Base-by-base conservation (phyloP, 2,329 filamentous ascomycete species). In the Talaromyces sp. region DNA sequence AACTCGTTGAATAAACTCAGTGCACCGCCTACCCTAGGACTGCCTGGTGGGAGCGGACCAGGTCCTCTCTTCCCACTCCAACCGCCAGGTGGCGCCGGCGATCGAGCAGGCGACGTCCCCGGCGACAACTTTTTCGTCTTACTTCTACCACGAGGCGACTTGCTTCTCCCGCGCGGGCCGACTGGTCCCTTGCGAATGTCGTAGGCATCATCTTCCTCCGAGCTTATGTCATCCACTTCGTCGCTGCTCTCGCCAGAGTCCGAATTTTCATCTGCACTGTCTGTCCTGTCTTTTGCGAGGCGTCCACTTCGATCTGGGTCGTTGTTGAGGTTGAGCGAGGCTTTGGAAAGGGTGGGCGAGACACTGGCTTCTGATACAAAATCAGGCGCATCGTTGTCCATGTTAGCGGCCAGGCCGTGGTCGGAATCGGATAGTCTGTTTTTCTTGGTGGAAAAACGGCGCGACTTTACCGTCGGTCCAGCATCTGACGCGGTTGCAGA, bases 1-100 rank as follows among this genome's bases (percentile, higher is more conserved):
- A 88, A 88, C 6, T 89, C 89, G 42, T 88, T 89, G 60, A 93
- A 77, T 62, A 92, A 74, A 69, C 87, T 91, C 71, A 81, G 78
- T 0, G 83, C 79, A 31, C 69, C 68, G 80, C 80, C 63, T 77
- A 76, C 66, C 75, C 52, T 37, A 6, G 63, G 60, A 62, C 63
- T 62, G 23, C 58, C 56, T 5, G 48, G 50, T 25, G 63, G 63
- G 9, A 54, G 48, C n/a, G 63, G 63, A 11, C 63, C 63, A 16
- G 63, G 63, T 67, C 73, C 72, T 65, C 66, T 56, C 48, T 62
- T 63, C 70, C 72, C 68, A 40, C 75, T 77, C 48, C 69, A 67
- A 62, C 76, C 73, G 35, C 75, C 75, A 58, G 74, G 76, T 12
- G 69, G 67, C 5, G 65, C 58, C 21, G 62, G 62, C 9, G 62